phyloP scores from a whole-genome alignment of 768 basidiomycete genomes.

The Rhodotorula sphaerocarpa region DNA sequence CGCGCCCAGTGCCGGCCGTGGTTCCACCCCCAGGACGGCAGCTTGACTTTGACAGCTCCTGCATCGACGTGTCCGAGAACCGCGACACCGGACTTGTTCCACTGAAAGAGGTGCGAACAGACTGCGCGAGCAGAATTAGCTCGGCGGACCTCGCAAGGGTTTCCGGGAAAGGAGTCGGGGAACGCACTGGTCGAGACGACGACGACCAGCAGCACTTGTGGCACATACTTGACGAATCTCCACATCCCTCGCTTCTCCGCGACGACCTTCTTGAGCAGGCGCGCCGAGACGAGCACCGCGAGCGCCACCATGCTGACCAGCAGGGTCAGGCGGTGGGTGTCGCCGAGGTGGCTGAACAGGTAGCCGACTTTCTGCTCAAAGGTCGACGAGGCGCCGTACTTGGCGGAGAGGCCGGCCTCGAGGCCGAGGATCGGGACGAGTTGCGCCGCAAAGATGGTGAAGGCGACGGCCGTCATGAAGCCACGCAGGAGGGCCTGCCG shows the following conservation, averaged over 20 bases:
- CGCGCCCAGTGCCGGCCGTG: conserved; percentile 3
- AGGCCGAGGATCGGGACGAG: conserved; percentile 33
- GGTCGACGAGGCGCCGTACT: conserved; percentile 47
- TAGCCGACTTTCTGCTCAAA: conserved; percentile 72
- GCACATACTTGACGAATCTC: conserved; percentile 64
- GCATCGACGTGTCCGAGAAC: conserved; percentile 71
- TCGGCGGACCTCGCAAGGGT: too few relatives aligned
- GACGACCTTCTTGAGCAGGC: conserved; percentile 45
- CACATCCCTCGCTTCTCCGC: conserved; percentile 51
- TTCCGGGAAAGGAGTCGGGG: not conserved
- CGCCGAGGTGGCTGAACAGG: conserved; percentile 49
- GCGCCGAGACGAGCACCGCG: conserved; percentile 55
- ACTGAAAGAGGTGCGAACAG: conserved; percentile 23
- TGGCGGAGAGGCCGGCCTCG: conserved; percentile 6
- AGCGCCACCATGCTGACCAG: conserved; percentile 67
- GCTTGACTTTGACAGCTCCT: conserved; percentile 57
- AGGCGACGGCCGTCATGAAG: conserved; percentile 39
- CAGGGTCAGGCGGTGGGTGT: conserved; percentile 58
- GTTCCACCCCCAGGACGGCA: conserved; percentile 49
- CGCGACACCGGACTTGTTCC: conserved; percentile 55
- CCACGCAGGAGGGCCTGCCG: conserved; percentile 38
- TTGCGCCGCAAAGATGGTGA: conserved; percentile 38
- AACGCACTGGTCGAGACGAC: conserved; percentile 67
- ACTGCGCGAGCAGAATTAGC: not conserved
- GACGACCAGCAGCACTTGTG: conserved; percentile 84